A percentile compares a stretch with the other conserved stretches of the same genome.
Conservation (phyloP, 495 filamentous ascomycete genomes). For the Aspergillus carlsbadensis region DNA sequence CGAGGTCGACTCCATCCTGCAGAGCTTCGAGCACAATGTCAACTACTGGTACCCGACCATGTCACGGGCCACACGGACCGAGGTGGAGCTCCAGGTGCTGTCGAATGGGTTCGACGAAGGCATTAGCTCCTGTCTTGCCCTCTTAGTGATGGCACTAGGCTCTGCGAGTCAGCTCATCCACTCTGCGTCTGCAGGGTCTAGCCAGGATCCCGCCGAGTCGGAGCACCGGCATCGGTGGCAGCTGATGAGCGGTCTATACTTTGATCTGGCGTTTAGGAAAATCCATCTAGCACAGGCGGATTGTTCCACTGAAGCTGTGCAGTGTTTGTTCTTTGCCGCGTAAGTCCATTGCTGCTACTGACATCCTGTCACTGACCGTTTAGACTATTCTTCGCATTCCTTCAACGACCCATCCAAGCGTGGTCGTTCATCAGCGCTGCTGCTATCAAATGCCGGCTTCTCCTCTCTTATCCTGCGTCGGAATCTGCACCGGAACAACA, state of each 20-base stretch:
- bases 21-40: conserved; percentile 10
- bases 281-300: conserved; percentile 10
- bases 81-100: conserved; percentile 2
- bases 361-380: not conserved
- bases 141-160: conserved; percentile 6
- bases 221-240: conserved; percentile 3
- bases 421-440: conserved; percentile 13
- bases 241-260: conserved; percentile 7
- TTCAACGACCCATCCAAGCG: conserved; percentile 8
- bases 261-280: conserved; percentile 6
- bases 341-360: not conserved
- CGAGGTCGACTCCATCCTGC: conserved; percentile 4
- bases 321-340: conserved; percentile 11
- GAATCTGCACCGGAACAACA: conserved; percentile 23
- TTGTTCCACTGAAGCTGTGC: conserved; percentile 2
- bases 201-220: not conserved
- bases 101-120: conserved; percentile 4
- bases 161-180: conserved; percentile 2
- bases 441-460: conserved; percentile 11
- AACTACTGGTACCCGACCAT: conserved; percentile 12
- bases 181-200: not conserved
- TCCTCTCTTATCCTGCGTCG: conserved; percentile 4
- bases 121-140: conserved; percentile 1
- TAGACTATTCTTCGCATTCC: conserved; percentile 11
- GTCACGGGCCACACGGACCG: conserved; percentile 1